Conservation (phyloP, 1,284 basidiomycete species). For the Mycosarcoma mackinlayi region DNA sequence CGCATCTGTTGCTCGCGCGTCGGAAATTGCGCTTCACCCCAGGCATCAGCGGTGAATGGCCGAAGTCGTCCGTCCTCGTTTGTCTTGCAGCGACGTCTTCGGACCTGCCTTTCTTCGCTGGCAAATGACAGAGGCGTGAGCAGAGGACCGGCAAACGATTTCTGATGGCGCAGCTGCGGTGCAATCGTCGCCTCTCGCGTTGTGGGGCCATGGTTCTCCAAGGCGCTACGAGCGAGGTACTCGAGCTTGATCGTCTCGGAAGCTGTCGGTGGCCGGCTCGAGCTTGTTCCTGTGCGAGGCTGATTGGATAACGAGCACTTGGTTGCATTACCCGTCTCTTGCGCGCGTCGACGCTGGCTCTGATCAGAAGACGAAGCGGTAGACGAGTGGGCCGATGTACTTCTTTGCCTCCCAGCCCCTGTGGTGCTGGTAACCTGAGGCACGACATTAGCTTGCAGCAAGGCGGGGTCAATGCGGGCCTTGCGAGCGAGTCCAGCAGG, state of each 20-base stretch:
- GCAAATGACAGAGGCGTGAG: constrained; percentile 38
- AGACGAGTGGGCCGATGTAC: constrained; percentile 23
- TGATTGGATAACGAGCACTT: constrained; percentile 19
- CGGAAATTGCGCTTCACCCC: constrained; percentile 38
- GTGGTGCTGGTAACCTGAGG: not conserved
- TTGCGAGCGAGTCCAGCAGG: constrained; percentile 32
- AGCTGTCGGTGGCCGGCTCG: constrained; percentile 40
- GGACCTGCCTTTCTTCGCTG: constrained; percentile 7
- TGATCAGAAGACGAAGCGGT: constrained; percentile 15
- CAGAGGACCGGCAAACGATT: constrained; percentile 16
- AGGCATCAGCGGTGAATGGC: constrained; percentile 46
- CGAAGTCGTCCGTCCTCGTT: constrained; percentile 18
- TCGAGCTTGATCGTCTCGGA: constrained; percentile 48
- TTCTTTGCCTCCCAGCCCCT: constrained; percentile 8
- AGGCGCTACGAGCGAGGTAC: constrained; percentile 30
- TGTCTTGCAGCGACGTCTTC: constrained; percentile 32
- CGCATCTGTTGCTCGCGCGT: constrained; percentile 13
- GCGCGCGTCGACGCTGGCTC: constrained; percentile 4
- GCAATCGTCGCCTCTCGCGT: not conserved
- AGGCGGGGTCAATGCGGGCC: constrained; percentile 26
- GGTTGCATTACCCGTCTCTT: not conserved
- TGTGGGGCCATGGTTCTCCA: constrained; percentile 1
- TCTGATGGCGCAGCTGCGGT: constrained; percentile 15
- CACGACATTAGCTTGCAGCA: constrained; percentile 24
- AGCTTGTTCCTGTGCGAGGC: constrained; percentile 15